phyloP scores from a whole-genome alignment of 306 rosid genomes.

The Glycyrrhiza uralensis region DNA sequence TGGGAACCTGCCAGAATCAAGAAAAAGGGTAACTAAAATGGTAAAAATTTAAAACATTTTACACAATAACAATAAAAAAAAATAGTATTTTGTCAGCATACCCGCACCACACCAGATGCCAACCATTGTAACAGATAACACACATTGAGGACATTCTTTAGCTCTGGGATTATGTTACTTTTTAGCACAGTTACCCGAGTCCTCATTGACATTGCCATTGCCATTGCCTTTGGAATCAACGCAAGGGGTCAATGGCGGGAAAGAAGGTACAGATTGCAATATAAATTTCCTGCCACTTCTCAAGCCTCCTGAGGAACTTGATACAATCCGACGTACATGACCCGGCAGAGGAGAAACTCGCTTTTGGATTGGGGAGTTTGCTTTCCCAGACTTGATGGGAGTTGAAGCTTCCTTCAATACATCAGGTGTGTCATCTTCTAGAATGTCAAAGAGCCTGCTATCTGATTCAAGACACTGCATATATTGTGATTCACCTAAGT shows the following conservation, averaged over 20 bases:
- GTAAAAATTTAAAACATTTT: background rate
- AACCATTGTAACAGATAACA: slow-evolving; percentile 2
- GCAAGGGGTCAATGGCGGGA: slow-evolving; percentile 64
- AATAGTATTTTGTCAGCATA: background rate
- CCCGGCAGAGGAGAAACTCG: slow-evolving; percentile 66
- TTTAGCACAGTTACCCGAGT: slow-evolving; percentile 16
- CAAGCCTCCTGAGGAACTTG: slow-evolving; percentile 50
- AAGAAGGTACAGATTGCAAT: slow-evolving; percentile 48
- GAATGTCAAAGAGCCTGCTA: slow-evolving; percentile 29
- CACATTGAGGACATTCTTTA: slow-evolving; percentile 15
- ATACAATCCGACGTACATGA: slow-evolving; percentile 32
- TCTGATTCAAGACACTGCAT: slow-evolving; percentile 25
- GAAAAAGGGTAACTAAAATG: background rate
- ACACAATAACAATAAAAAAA: background rate
- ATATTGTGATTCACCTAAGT: slow-evolving; percentile 25
- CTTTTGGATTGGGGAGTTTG: slow-evolving; percentile 63
- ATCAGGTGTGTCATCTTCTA: slow-evolving; percentile 61
- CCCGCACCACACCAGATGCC: slow-evolving; percentile 17
- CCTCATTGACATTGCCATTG: slow-evolving; percentile 10
- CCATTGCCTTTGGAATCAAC: slow-evolving; percentile 29
- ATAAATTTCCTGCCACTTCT: slow-evolving; percentile 53
- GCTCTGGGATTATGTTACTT: slow-evolving; percentile 17
- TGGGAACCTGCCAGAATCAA: slow-evolving; percentile 13
- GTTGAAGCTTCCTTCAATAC: slow-evolving; percentile 45
- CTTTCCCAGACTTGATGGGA: slow-evolving; percentile 40